Conservation (phyloP, 129 eudicot genomes). For the Saposhnikovia divaricata region DNA sequence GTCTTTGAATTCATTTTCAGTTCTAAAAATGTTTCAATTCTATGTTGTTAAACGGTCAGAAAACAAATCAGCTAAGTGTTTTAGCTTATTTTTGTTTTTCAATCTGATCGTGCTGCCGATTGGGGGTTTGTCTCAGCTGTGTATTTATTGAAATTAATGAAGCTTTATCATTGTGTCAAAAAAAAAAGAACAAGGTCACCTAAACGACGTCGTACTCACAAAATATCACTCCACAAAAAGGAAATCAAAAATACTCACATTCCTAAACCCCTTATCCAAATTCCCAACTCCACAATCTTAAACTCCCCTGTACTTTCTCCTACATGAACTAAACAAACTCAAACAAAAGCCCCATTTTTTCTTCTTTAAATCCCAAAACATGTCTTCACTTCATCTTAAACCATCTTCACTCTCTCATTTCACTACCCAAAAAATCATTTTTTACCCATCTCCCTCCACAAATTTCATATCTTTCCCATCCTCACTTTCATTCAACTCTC, state of each 20-base stretch:
- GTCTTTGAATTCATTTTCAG: too few relatives aligned
- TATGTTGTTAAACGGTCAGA: too few relatives aligned
- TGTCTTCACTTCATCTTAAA: conserved; percentile 43
- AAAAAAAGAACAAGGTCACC: not conserved
- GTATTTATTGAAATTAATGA: too few relatives aligned
- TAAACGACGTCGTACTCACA: too few relatives aligned
- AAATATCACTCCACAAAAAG: too few relatives aligned
- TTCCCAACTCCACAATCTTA: not conserved
- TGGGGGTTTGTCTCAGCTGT: too few relatives aligned
- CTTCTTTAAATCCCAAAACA: conserved; percentile 4
- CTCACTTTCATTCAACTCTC: conserved; percentile 16
- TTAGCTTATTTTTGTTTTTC: too few relatives aligned
- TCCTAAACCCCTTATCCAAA: not conserved
- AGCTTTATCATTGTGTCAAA: too few relatives aligned
- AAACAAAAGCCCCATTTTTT: not conserved
- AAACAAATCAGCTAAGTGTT: too few relatives aligned
- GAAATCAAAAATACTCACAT: too few relatives aligned
- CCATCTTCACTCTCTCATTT: conserved; percentile 17
- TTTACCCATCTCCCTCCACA: conserved; percentile 14
- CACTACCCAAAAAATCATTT: conserved; percentile 16
- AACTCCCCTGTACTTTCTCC: not conserved
- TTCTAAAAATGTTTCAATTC: too few relatives aligned
- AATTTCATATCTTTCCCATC: conserved; percentile 18
- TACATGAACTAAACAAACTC: not conserved
- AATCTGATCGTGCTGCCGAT: too few relatives aligned